Evolutionary conservation across 805 yeast genomes (phyloP), one percentile per base, ranked within the genome.

Genomic region (Saccharomycopsis amapae): DNA sequence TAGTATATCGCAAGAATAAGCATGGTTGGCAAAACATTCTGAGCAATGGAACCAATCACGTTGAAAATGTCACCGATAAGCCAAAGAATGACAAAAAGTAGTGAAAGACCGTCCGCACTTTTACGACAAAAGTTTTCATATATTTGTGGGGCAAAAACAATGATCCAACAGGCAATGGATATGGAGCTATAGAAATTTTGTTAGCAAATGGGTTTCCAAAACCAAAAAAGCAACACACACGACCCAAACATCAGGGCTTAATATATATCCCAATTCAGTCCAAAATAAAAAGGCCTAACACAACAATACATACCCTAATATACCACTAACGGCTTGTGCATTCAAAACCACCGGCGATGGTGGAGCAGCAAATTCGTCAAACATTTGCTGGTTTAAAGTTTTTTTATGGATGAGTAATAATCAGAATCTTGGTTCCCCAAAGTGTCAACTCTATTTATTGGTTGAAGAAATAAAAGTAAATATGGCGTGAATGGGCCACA

Each of bases 151-250:
- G 95, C 94, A 69, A 93, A 90, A 15, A 90, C 98, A 40, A 93
- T 89, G 49, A 93, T 82, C 98, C 98, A 90, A 62, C 97, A 93
- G 13, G 97, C 95, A 39, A 90, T 76, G 17, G 97, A 90, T 30
- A 93, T 87, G 10, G 95, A 86, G 23, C 85, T 69, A 7, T 60
- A 36, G 10, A 26, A 10, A n/a, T n/a, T 42, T 55, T 24, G 44
- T 35, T 38, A 42, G 40, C 24, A 19, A 13, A 22, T 17, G 19
- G 18, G 17, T 13, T 23, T 3, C 18, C 48, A 25, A 33, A 10
- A n/a, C n/a, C n/a, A n/a, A n/a, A n/a, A n/a, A n/a, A n/a, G n/a
- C n/a, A n/a, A n/a, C n/a, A n/a, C n/a, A n/a, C n/a, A n/a, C n/a
- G n/a, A n/a, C n/a, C n/a, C n/a, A n/a, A n/a, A n/a, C n/a, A n/a